Evolutionary conservation across 768 basidiomycete genomes (phyloP).

Genomic region (Kwoniella bestiolae): DNA sequence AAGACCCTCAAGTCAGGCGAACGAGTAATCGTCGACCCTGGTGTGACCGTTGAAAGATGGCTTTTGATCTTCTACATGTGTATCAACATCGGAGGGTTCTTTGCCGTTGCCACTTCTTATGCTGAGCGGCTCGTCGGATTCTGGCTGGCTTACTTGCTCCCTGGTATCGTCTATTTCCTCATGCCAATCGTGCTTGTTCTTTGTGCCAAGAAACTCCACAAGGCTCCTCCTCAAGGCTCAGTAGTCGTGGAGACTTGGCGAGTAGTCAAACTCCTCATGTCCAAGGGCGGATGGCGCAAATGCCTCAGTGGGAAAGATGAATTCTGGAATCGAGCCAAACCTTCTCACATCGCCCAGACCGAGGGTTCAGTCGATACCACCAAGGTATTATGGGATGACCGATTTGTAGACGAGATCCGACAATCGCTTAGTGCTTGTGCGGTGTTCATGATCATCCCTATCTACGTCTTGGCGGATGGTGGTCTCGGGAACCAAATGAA

Average conservation of each 20-base stretch:
- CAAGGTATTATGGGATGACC: constrained; percentile 54
- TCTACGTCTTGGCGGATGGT: constrained; percentile 51
- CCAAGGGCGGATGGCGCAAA: constrained; percentile 34
- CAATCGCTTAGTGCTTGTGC: constrained; percentile 51
- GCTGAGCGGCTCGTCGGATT: constrained; percentile 51
- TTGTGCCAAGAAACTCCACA: constrained; percentile 43
- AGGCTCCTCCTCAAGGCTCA: constrained; percentile 50
- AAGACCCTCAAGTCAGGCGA: constrained; percentile 42
- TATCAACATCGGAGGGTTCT: constrained; percentile 55
- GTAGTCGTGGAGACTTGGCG: constrained; percentile 46
- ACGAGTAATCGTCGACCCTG: constrained; percentile 51
- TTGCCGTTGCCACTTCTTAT: constrained; percentile 52
- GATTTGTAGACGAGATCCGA: constrained; percentile 55
- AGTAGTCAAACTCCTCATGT: constrained; percentile 40
- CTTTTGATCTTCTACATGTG: constrained; percentile 50
- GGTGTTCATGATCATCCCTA: constrained; percentile 51
- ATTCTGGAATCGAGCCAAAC: constrained; percentile 55
- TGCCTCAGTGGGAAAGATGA: constrained; percentile 41
- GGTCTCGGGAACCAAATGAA: constrained; percentile 48
- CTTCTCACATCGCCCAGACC: constrained; percentile 36
- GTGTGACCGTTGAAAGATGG: constrained; percentile 45
- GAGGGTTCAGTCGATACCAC: constrained; percentile 33
- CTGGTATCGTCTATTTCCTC: constrained; percentile 53
- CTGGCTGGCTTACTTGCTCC: constrained; percentile 50
- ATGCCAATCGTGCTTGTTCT: constrained; percentile 52